phyloP scores from a whole-genome alignment of 164 flowering plant genomes.

The Stephania japonica region DNA sequence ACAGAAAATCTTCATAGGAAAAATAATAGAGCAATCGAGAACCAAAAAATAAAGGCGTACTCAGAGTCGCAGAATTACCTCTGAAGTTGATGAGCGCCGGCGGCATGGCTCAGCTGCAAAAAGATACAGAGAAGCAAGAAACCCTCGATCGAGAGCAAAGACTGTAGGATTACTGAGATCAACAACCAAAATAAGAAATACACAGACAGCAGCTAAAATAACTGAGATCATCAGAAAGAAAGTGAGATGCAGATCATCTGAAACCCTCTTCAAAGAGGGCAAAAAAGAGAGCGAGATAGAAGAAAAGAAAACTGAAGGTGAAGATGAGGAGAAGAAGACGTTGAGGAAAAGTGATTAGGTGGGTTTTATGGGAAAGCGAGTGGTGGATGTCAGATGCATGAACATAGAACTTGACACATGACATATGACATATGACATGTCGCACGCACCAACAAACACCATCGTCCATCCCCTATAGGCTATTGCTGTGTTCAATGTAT shows the following conservation, averaged over 20 bases:
- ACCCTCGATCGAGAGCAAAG: constrained; percentile 17
- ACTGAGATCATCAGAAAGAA: constrained; percentile 21
- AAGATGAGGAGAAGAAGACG: neutral
- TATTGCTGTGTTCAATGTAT: neutral
- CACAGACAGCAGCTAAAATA: neutral
- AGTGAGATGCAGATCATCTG: neutral
- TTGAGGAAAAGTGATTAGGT: neutral
- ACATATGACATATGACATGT: neutral
- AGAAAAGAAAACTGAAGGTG: neutral
- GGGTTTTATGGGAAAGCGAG: neutral
- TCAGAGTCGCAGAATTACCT: constrained; percentile 17
- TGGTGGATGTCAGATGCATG: neutral
- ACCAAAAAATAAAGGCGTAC: neutral
- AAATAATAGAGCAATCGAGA: neutral
- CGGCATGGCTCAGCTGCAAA: constrained; percentile 21
- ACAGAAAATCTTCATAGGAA: neutral
- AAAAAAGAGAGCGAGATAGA: constrained; percentile 11
- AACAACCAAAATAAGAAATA: neutral
- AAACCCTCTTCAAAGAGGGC: constrained; percentile 13
- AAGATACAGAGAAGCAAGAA: neutral
- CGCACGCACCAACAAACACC: neutral
- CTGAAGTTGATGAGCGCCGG: constrained; percentile 26
- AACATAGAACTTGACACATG: neutral
- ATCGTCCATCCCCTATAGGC: neutral
- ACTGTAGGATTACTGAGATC: neutral